phyloP scores from a whole-genome alignment of 2,329 filamentous ascomycete species.

The Pseudogymnoascus sp. region DNA sequence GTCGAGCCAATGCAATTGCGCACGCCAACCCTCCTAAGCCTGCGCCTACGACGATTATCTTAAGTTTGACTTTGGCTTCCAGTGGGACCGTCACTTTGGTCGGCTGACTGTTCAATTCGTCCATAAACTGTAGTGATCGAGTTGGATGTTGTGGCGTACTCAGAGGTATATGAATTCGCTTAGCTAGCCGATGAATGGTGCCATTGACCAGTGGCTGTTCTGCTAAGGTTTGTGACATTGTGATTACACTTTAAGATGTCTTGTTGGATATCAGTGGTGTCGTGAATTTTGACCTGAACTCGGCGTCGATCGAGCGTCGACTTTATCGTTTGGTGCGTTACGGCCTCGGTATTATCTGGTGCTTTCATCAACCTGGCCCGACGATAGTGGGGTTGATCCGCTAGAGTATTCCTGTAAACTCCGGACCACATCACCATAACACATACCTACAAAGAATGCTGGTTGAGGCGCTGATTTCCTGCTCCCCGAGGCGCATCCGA shows the following conservation, averaged over 20 bases:
- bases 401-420: background rate
- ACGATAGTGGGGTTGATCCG: background rate
- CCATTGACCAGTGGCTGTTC: background rate
- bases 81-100: background rate
- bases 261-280: background rate
- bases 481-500: background rate
- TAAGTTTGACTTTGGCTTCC: slow-evolving; percentile 11
- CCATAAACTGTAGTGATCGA: slow-evolving; percentile 11
- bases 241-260: background rate
- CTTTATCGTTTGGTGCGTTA: background rate
- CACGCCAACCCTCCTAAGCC: slow-evolving; percentile 36
- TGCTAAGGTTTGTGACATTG: background rate
- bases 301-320: background rate
- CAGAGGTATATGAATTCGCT: background rate
- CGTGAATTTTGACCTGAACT: background rate
- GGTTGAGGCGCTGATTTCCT: background rate
- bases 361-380: background rate
- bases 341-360: background rate
- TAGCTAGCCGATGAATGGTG: background rate
- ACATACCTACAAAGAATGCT: background rate
- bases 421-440: background rate
- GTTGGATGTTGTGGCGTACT: slow-evolving; percentile 7
- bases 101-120: background rate
- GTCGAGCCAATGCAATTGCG: slow-evolving; percentile 30
- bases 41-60: slow-evolving; percentile 32